Percentiles rank a stretch among this genome's conserved stretches.
phyloP scores from a whole-genome alignment of 2,329 filamentous ascomycete genomes.

The Aureobasidium pullulans region DNA sequence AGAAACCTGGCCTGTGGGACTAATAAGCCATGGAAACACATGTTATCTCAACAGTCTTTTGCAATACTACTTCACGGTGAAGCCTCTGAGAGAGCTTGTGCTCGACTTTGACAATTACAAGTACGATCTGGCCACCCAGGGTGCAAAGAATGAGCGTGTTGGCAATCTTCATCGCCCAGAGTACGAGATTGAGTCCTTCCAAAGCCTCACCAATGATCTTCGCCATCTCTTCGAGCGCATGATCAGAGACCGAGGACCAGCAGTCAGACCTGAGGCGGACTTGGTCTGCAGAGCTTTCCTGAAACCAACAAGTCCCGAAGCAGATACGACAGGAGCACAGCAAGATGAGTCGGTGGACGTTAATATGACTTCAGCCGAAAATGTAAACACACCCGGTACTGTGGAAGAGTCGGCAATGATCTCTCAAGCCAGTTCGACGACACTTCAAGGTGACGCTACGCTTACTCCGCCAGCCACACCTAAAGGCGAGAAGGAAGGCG shows the following conservation, averaged over 20 bases:
- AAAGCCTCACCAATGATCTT: constrained; percentile 28
- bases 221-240: constrained; percentile 29
- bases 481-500: constrained; percentile 29
- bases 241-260: constrained; percentile 24
- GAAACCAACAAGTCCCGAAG: constrained; percentile 1
- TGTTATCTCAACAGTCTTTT: constrained; percentile 96
- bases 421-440: constrained; percentile 5
- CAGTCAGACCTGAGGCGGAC: constrained; percentile 28
- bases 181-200: constrained; percentile 28
- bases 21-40: constrained; percentile 93
- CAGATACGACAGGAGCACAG: not conserved
- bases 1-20: constrained; percentile 63
- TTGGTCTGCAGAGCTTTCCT: constrained; percentile 30
- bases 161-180: constrained; percentile 58
- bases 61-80: constrained; percentile 89
- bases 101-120: constrained; percentile 65
- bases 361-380: constrained; percentile 5
- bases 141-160: constrained; percentile 60
- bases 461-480: constrained; percentile 26
- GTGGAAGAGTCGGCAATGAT: constrained; percentile 4
- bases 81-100: constrained; percentile 71
- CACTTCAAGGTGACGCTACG: constrained; percentile 15
- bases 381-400: constrained; percentile 17
- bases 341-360: not conserved
- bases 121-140: constrained; percentile 58